These are phyloP conservation scores for Jasminum sambac DNA, from an alignment of 257 asterid genomes.

Conservation along the genomic window DNA sequence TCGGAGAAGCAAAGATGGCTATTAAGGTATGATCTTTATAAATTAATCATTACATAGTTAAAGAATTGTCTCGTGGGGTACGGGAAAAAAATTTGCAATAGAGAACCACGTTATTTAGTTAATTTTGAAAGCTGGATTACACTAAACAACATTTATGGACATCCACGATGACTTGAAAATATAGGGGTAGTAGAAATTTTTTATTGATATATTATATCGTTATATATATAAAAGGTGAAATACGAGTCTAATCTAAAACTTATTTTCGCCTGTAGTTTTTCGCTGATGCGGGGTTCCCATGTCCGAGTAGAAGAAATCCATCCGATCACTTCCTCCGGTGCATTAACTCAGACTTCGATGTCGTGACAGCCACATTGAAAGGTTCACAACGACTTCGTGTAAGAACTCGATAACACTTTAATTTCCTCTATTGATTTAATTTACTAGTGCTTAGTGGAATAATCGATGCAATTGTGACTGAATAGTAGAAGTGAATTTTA, in stretches of 20 bases:
- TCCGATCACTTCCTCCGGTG: constrained; percentile 96
- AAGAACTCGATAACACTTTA: constrained; percentile 30
- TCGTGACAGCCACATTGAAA: constrained; percentile 74
- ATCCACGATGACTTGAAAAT: no score
- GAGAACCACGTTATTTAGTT: no score
- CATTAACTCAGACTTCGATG: constrained; percentile 81
- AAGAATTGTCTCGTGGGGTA: no score
- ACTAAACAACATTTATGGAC: no score
- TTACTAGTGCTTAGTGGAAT: background rate
- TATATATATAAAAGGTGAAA: no score
- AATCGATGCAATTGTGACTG: background rate
- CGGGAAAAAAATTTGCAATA: no score
- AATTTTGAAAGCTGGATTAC: no score
- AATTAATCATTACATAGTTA: background rate
- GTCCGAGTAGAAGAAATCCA: constrained; percentile 93
- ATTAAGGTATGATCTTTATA: constrained; percentile 53
- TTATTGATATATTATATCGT: no score
- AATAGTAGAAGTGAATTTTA: background rate
- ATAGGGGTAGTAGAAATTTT: no score
- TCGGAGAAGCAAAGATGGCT: constrained; percentile 85
- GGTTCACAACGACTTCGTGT: constrained; percentile 82
- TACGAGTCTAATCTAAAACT: background rate
- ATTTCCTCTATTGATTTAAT: background rate
- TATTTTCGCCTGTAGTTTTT: constrained; percentile 56
- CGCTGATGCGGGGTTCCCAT: constrained; percentile 95